phyloP scores from a whole-genome alignment of 345 rosid species.

The Clausena lansium region DNA sequence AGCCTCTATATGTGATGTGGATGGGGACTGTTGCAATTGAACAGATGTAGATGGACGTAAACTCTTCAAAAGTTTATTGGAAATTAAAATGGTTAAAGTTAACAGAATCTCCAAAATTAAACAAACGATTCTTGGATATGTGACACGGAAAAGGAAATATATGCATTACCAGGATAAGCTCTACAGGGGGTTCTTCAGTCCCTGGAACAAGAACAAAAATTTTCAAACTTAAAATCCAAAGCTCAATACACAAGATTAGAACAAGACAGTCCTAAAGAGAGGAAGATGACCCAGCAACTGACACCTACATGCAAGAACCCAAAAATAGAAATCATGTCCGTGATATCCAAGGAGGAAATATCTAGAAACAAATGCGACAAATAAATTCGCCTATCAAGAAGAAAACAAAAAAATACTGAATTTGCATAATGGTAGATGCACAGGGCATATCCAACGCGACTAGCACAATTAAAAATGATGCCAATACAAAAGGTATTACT shows the following conservation, averaged over 20 bases:
- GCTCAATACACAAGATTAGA: conserved; percentile 5
- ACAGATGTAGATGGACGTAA: conserved; percentile 17
- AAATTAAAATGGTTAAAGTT: not conserved
- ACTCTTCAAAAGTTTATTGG: not conserved
- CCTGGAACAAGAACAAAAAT: conserved; percentile 50
- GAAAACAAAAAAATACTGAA: not conserved
- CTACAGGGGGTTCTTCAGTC: conserved; percentile 71
- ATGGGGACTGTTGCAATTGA: conserved; percentile 54
- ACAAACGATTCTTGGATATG: not conserved
- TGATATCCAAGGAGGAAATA: not conserved
- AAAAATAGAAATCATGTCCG: not conserved
- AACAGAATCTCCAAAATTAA: not conserved
- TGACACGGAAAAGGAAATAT: conserved; percentile 13
- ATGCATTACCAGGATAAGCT: conserved; percentile 53
- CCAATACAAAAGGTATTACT: not conserved
- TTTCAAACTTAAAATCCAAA: conserved; percentile 19
- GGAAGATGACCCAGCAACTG: not conserved
- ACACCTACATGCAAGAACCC: not conserved
- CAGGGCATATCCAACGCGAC: not conserved
- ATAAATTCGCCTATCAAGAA: not conserved
- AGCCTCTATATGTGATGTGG: conserved; percentile 95
- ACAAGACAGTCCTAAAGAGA: not conserved
- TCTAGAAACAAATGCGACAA: not conserved
- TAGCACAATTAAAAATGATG: not conserved
- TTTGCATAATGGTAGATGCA: not conserved